Evolutionary conservation across 768 basidiomycete species (phyloP), one percentile per base, ranked within the genome.

Genomic region (Exsudoporus frostii): DNA sequence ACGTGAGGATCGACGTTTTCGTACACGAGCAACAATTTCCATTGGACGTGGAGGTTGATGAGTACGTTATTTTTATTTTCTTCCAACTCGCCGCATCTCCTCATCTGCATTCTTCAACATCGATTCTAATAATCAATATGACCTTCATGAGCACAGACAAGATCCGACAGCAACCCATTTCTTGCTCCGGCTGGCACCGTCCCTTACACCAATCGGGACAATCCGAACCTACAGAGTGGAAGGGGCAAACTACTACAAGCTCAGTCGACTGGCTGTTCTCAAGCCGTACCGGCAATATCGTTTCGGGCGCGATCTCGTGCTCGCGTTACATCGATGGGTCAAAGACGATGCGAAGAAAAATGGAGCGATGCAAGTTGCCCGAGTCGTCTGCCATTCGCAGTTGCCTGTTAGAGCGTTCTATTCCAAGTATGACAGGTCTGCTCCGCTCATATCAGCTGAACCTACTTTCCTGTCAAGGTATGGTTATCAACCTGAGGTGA

Each of bases 41-140:
- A 41, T 71, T 87, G 20, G 88, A 90, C 45, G 76, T 74, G 8
- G 91, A 94, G 70, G 75, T 86, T 59, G 91, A 93, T 70, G 77
- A 81, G 90, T 88, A 50, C 58, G 72, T 70, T 73, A 71, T 48
- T 48, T 37, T 70, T 73, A 71, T 48, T 48, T 37, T 50, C 49
- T 41, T 50, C 50, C 43, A 33, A 48, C 36, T 47, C 43, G 20
- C 57, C 43, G 20, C 57, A 30, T 39, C 50, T 42, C 55, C 51
- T 51, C 38, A 41, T 44, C 55, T 58, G 15, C 34, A 51, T 56
- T 50, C 39, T 30, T 57, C 42, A 36, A 36, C 48, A 41, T 53
- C 38, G 43, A 53, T 56, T 39, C 45, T 52, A 24, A 43, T 48
- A 20, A 47, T 50, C 54, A 48, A 52, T 49, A 10, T 36, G 7